These are phyloP conservation scores for Actinomucor elegans DNA, from an alignment of 371 early-diverging fungal genomes.

Conservation along the genomic window DNA sequence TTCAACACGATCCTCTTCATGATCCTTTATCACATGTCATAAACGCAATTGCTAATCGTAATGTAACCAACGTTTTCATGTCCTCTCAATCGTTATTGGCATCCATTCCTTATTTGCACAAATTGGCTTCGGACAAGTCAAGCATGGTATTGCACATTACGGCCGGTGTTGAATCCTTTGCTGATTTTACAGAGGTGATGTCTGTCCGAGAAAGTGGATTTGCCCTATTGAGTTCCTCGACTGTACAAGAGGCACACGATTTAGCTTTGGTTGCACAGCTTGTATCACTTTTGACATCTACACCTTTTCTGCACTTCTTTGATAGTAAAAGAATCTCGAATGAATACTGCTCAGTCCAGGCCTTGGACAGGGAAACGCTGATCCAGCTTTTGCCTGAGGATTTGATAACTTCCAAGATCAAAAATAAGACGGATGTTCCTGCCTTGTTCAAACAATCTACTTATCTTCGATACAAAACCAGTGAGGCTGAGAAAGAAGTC, in stretches of 20 bases:
- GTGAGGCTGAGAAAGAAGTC: slow-evolving; percentile 8
- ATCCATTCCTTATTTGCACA: slow-evolving; percentile 63
- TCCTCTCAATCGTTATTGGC: slow-evolving; percentile 50
- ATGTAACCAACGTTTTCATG: slow-evolving; percentile 5
- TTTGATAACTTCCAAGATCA: slow-evolving; percentile 16
- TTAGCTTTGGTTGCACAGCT: slow-evolving; percentile 60
- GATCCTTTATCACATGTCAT: slow-evolving; percentile 2
- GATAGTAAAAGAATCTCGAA: slow-evolving; percentile 35
- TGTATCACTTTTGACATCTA: slow-evolving; percentile 17
- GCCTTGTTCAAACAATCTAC: slow-evolving; percentile 4
- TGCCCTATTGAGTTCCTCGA: slow-evolving; percentile 64
- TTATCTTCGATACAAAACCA: slow-evolving; percentile 29
- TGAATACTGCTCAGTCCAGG: slow-evolving; percentile 25
- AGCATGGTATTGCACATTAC: slow-evolving; percentile 55
- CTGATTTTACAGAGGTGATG: slow-evolving; percentile 62
- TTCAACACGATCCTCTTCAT: neutral
- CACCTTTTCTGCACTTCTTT: slow-evolving; percentile 43
- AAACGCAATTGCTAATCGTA: neutral
- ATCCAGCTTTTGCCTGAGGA: slow-evolving; percentile 20
- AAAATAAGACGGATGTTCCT: slow-evolving; percentile 1
- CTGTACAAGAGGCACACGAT: slow-evolving; percentile 70
- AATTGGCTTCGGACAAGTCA: slow-evolving; percentile 38
- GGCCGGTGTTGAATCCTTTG: slow-evolving; percentile 31
- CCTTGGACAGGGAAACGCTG: slow-evolving; percentile 10
- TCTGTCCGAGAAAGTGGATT: slow-evolving; percentile 77